These are phyloP conservation scores for Oemleria cerasiformis DNA, from an alignment of 306 rosid species.

Conservation along the genomic window DNA sequence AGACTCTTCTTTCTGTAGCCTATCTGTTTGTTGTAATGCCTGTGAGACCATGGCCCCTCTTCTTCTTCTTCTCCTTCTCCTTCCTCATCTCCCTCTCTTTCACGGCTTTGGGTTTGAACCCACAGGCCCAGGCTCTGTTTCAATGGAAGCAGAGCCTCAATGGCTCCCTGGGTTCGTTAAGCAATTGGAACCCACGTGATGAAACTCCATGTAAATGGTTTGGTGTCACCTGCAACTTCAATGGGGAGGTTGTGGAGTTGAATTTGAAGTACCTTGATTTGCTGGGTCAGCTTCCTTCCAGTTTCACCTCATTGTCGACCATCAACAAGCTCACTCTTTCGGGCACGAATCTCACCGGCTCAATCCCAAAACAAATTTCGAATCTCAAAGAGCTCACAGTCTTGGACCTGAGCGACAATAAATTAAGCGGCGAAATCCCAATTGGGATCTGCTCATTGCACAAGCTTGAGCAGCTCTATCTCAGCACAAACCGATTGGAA, in stretches of 20 bases:
- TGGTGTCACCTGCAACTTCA: slow-evolving; percentile 69
- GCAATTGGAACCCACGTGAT: slow-evolving; percentile 59
- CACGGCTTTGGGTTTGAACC: slow-evolving; percentile 51
- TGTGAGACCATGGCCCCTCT: slow-evolving; percentile 66
- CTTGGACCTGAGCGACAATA: slow-evolving; percentile 79
- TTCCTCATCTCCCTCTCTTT: slow-evolving; percentile 27
- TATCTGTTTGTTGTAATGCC: slow-evolving; percentile 67
- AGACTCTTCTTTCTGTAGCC: slow-evolving; percentile 33
- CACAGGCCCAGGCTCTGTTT: slow-evolving; percentile 74
- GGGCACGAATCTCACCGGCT: slow-evolving; percentile 75
- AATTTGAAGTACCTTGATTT: slow-evolving; percentile 62
- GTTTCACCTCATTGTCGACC: slow-evolving; percentile 58
- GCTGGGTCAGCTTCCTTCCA: slow-evolving; percentile 56
- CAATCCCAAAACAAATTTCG: slow-evolving; percentile 64
- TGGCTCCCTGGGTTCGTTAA: slow-evolving; percentile 46
- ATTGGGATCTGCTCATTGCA: slow-evolving; percentile 41
- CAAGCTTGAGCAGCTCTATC: slow-evolving; percentile 55
- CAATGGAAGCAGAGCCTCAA: slow-evolving; percentile 78
- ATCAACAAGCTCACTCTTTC: slow-evolving; percentile 57
- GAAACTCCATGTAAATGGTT: slow-evolving; percentile 78
- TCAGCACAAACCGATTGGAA: slow-evolving; percentile 58
- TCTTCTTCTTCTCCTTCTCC: slow-evolving; percentile 33
- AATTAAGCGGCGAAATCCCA: slow-evolving; percentile 70
- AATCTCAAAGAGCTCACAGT: slow-evolving; percentile 33
- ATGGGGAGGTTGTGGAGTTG: slow-evolving; percentile 48